A percentile compares a stretch with the other conserved stretches of the same genome.
Evolutionary conservation across 2,329 filamentous ascomycete genomes (phyloP).

Genomic region (Penicillium freii): DNA sequence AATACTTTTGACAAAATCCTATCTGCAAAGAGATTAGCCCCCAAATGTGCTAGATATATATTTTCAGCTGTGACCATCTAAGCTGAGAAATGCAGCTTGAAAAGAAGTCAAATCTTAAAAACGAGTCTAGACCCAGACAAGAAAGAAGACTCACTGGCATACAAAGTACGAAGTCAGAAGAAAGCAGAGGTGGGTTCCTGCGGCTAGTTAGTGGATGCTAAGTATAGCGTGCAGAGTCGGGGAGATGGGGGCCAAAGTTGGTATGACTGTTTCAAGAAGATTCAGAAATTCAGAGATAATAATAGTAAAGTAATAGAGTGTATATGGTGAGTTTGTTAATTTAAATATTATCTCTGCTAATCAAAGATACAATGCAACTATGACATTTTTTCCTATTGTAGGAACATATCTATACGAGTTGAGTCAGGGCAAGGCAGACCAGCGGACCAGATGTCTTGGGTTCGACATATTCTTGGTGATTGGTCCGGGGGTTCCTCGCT

Average conservation of each 20-base stretch:
- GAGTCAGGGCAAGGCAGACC: slow-evolving; percentile 5
- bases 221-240: slow-evolving; percentile 3
- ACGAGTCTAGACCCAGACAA: background rate
- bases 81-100: background rate
- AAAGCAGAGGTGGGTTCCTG: background rate
- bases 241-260: slow-evolving; percentile 3
- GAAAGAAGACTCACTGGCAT: background rate
- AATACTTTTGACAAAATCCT: too few species aligned
- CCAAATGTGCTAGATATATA: background rate
- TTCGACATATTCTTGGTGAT: background rate
- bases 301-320: background rate
- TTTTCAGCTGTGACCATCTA: background rate
- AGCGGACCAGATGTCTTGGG: background rate
- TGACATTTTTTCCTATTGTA: background rate
- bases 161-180: background rate
- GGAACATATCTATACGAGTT: slow-evolving; percentile 2
- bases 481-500: background rate
- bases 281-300: background rate
- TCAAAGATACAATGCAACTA: background rate
- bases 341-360: background rate
- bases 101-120: background rate
- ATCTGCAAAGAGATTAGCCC: background rate
- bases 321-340: background rate
- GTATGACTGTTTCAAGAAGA: slow-evolving; percentile 2
- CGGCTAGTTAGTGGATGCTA: background rate